Evolutionary conservation across 2,329 filamentous ascomycete genomes (phyloP).

Genomic region (Iodosphaeria phyllophila): DNA sequence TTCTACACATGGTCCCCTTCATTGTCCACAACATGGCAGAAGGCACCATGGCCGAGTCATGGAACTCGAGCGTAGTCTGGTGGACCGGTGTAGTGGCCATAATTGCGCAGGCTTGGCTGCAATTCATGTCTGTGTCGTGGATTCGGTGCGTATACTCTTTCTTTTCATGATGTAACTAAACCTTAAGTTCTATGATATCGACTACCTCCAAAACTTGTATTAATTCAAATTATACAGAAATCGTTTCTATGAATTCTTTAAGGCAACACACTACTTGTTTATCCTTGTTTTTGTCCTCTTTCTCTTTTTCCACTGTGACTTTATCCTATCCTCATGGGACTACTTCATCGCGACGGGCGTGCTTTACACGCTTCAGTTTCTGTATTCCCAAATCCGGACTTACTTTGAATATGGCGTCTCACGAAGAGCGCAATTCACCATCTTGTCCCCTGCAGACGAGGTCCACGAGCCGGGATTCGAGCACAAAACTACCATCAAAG

Average conservation of each 20-base stretch:
- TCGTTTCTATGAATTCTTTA: slow-evolving; percentile 42
- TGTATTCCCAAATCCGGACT: slow-evolving; percentile 25
- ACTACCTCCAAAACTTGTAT: neutral
- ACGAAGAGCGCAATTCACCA: slow-evolving; percentile 20
- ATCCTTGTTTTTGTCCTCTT: slow-evolving; percentile 35
- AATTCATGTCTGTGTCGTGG: slow-evolving; percentile 29
- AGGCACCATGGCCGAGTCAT: slow-evolving; percentile 27
- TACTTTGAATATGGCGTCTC: slow-evolving; percentile 29
- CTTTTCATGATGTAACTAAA: neutral
- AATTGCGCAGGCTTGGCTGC: slow-evolving; percentile 33
- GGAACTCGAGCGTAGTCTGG: slow-evolving; percentile 25
- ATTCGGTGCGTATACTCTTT: slow-evolving; percentile 24
- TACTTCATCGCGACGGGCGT: slow-evolving; percentile 39
- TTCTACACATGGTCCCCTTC: slow-evolving; percentile 41
- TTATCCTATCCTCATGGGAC: slow-evolving; percentile 35
- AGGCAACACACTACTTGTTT: slow-evolving; percentile 31
- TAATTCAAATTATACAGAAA: slow-evolving; percentile 16
- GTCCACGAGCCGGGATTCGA: too few relatives aligned
- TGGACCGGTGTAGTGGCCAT: slow-evolving; percentile 36
- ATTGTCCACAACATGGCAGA: slow-evolving; percentile 29
- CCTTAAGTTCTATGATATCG: neutral
- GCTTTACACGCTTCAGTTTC: slow-evolving; percentile 27
- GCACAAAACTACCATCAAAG: slow-evolving; percentile 20
- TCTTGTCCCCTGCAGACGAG: too few relatives aligned
- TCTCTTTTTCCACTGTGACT: slow-evolving; percentile 42